A percentile compares a stretch with the other conserved stretches of the same genome.
Evolutionary conservation across 257 asterid genomes (phyloP).

Genomic region (Nicotiana benthamiana): DNA sequence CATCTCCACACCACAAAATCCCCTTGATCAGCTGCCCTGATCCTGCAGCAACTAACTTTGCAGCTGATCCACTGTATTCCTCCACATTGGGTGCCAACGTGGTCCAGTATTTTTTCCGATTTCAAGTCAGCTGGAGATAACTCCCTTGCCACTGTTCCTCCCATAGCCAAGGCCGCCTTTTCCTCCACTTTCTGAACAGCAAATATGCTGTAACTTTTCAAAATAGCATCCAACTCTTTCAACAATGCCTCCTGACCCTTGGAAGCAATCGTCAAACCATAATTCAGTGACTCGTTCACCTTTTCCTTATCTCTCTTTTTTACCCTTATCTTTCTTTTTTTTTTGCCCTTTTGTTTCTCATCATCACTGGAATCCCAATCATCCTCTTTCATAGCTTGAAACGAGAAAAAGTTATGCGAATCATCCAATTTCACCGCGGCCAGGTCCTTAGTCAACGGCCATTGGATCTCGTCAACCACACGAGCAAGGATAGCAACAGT

Average conservation of each 20-base stretch:
- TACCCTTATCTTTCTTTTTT: constrained; percentile 17
- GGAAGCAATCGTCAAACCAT: constrained; percentile 69
- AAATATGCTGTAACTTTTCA: constrained; percentile 51
- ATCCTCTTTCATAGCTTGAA: constrained; percentile 29
- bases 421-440: constrained; percentile 80
- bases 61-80: constrained; percentile 83
- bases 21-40: constrained; percentile 91
- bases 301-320: constrained; percentile 12
- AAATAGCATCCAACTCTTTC: constrained; percentile 50
- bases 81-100: constrained; percentile 95
- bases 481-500: constrained; percentile 64
- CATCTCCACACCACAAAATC: constrained; percentile 96
- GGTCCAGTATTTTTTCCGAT: constrained; percentile 77
- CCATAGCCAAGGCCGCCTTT: constrained; percentile 34
- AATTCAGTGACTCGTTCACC: constrained; percentile 43
- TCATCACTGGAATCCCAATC: constrained; percentile 44
- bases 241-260: constrained; percentile 58
- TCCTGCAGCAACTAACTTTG: constrained; percentile 79
- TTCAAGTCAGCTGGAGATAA: constrained; percentile 47
- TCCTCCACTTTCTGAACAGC: constrained; percentile 62
- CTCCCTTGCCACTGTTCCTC: constrained; percentile 42
- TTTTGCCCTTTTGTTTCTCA: constrained; percentile 15
- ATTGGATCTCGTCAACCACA: constrained; percentile 58
- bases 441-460: constrained; percentile 78
- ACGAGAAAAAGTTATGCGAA: constrained; percentile 81